Percentiles rank a stretch among this genome's conserved stretches.
Evolutionary conservation across 805 yeast species (phyloP).

Genomic region (Pichia membranifaciens): DNA sequence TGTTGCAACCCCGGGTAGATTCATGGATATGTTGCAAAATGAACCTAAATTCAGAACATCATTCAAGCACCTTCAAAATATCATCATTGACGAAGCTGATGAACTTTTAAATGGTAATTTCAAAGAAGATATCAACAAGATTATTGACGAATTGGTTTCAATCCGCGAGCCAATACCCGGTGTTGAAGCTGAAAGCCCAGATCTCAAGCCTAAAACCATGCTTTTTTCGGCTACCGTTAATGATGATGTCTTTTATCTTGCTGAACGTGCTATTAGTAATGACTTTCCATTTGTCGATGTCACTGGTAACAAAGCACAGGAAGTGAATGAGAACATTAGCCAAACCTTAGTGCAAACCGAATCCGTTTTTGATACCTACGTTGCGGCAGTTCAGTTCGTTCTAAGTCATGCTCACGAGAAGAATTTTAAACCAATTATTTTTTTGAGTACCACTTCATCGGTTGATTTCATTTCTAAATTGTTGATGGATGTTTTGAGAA

Average conservation of each 20-base stretch:
- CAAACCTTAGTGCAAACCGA: constrained; percentile 58
- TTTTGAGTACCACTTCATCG: constrained; percentile 70
- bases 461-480: constrained; percentile 52
- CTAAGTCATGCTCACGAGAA: constrained; percentile 28
- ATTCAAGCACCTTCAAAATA: constrained; percentile 51
- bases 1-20: constrained; percentile 88
- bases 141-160: constrained; percentile 42
- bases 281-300: constrained; percentile 59
- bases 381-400: constrained; percentile 48
- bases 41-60: constrained; percentile 37
- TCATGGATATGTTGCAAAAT: constrained; percentile 52
- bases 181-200: constrained; percentile 13
- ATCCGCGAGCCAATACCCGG: constrained; percentile 22
- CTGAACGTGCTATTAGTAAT: constrained; percentile 48
- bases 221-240: constrained; percentile 88
- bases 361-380: constrained; percentile 51
- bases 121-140: constrained; percentile 53
- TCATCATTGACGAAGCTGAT: constrained; percentile 90
- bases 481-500: constrained; percentile 26
- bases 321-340: constrained; percentile 66
- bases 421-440: constrained; percentile 72
- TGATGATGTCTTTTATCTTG: constrained; percentile 57
- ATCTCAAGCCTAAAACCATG: constrained; percentile 50
- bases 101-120: constrained; percentile 79
- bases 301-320: constrained; percentile 56